Evolutionary conservation across 1,284 basidiomycete species (phyloP).

Genomic region (Vanrija sp.): DNA sequence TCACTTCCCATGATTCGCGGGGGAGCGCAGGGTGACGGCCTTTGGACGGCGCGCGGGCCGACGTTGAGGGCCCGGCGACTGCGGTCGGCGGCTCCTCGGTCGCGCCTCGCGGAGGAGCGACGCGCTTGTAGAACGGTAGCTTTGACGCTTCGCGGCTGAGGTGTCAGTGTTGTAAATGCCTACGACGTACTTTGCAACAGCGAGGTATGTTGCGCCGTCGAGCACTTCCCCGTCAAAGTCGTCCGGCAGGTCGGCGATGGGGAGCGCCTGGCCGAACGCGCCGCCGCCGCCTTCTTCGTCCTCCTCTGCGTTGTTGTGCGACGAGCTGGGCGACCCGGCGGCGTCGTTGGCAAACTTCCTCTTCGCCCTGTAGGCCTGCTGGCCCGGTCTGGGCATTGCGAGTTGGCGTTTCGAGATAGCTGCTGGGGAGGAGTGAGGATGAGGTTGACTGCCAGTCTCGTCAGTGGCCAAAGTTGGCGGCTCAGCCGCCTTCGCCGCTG

Average conservation of each 20-base stretch:
- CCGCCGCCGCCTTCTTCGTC: constrained; percentile 1
- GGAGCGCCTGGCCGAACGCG: constrained; percentile 23
- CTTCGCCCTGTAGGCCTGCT: background rate
- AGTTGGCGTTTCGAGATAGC: background rate
- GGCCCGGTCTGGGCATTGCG: constrained; percentile 8
- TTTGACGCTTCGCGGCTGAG: constrained; percentile 21
- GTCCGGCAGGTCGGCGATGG: constrained; percentile 29
- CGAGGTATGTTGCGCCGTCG: constrained; percentile 38
- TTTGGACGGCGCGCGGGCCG: background rate
- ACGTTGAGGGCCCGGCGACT: background rate
- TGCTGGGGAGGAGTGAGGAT: background rate
- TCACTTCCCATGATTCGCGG: constrained; percentile 28
- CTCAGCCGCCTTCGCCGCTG: too few relatives aligned
- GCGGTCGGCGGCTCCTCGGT: background rate
- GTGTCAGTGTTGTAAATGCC: background rate
- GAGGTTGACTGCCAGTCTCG: background rate
- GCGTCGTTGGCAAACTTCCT: background rate
- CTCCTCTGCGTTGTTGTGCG: constrained; percentile 6
- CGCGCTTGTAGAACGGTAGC: constrained; percentile 30
- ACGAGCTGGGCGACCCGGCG: background rate
- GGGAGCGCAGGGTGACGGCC: constrained; percentile 25
- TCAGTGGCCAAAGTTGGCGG: background rate
- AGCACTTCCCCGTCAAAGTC: constrained; percentile 32
- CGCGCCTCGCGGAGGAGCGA: constrained; percentile 1
- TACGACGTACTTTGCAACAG: constrained; percentile 30